Conservation (phyloP, 345 rosid species). For the Turnera subulata region DNA sequence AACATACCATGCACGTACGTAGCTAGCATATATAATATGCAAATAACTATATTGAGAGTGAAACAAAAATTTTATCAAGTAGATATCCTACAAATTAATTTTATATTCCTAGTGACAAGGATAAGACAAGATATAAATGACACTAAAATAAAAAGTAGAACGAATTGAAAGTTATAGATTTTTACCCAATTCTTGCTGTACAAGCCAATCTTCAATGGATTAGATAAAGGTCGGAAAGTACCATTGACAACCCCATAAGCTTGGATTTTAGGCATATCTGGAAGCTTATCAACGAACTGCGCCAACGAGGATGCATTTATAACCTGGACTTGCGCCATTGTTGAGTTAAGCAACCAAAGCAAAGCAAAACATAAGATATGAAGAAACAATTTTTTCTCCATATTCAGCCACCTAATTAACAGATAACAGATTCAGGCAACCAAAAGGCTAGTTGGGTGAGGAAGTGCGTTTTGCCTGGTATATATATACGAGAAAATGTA, state of each 20-base stretch:
- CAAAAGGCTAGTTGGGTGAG: too few species aligned
- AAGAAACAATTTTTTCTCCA: constrained; percentile 3
- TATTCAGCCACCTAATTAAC: too few species aligned
- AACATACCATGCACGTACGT: too few species aligned
- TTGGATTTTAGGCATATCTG: constrained; percentile 54
- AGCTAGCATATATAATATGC: too few species aligned
- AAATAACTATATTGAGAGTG: too few species aligned
- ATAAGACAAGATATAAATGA: too few species aligned
- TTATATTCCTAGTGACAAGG: too few species aligned
- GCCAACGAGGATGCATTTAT: constrained; percentile 33
- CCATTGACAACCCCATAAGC: constrained; percentile 40
- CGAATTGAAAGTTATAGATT: not conserved
- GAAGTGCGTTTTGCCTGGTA: too few species aligned
- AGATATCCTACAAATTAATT: too few species aligned
- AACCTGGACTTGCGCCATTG: constrained; percentile 32
- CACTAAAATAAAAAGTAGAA: not conserved
- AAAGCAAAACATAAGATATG: not conserved
- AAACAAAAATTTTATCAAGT: too few species aligned
- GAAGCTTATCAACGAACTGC: constrained; percentile 79
- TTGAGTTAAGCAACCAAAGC: not conserved
- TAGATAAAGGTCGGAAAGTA: constrained; percentile 37
- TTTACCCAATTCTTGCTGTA: constrained; percentile 65
- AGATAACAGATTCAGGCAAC: too few species aligned
- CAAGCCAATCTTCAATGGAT: constrained; percentile 73
- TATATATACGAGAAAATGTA: too few species aligned